Evolutionary conservation across 345 rosid species (phyloP).

Genomic region (Populus davidiana): DNA sequence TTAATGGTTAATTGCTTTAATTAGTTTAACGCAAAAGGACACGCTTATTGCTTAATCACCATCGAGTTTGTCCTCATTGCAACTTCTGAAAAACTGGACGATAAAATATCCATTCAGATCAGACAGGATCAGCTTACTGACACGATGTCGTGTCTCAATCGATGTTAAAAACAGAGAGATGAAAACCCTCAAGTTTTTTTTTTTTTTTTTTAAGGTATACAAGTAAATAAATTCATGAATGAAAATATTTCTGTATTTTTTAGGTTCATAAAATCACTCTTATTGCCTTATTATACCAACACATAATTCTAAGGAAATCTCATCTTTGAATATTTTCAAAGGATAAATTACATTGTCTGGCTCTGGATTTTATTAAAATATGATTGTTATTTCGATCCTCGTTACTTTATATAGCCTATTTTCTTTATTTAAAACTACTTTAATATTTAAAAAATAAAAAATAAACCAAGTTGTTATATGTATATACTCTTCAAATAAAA

Average conservation of each 20-base stretch:
- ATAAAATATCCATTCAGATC: not conserved
- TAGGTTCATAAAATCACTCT: not conserved
- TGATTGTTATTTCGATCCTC: not conserved
- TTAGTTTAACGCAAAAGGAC: not conserved
- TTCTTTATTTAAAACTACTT: too few relatives aligned
- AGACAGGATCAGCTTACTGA: not conserved
- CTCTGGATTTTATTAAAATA: too few relatives aligned
- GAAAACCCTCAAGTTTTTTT: too few relatives aligned
- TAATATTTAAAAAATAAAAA: too few relatives aligned
- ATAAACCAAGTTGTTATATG: not conserved
- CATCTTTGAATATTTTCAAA: not conserved
- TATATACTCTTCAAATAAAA: too few relatives aligned
- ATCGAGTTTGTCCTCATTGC: not conserved
- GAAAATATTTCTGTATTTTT: not conserved
- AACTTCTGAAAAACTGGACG: not conserved
- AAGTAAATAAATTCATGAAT: not conserved
- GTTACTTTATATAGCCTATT: not conserved
- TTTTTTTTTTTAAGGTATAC: not conserved
- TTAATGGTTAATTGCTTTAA: not conserved
- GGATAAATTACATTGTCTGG: not conserved
- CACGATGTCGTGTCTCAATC: not conserved
- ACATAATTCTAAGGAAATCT: too few relatives aligned
- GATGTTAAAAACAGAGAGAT: not conserved
- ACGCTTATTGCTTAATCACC: not conserved
- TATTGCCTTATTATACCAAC: not conserved